Conservation (phyloP, 1,139 yeast species). For the Scheffersomyces quercinus region DNA sequence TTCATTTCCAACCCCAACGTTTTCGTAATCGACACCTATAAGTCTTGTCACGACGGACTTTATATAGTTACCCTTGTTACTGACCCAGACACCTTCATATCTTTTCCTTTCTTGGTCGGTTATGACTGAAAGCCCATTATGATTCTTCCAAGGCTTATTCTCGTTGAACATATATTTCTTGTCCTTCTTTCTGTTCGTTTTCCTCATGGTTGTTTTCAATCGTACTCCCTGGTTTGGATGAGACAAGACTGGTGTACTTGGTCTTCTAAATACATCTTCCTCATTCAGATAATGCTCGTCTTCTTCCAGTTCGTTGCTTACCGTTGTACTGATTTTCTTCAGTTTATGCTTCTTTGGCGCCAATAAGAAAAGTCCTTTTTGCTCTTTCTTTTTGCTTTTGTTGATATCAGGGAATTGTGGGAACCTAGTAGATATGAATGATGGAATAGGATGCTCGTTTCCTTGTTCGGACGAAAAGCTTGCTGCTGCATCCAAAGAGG, state of each 20-base stretch:
- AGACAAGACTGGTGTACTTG: constrained; percentile 8
- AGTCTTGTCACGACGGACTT: constrained; percentile 38
- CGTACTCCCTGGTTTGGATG: constrained; percentile 33
- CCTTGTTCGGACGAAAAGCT: too few relatives aligned
- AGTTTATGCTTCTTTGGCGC: constrained; percentile 9
- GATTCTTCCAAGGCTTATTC: constrained; percentile 95
- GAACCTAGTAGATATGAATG: constrained; percentile 4
- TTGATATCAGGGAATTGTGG: constrained; percentile 16
- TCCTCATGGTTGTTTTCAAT: constrained; percentile 69
- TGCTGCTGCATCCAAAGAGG: too few relatives aligned
- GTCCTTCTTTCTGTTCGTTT: constrained; percentile 44
- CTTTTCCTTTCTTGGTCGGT: constrained; percentile 78
- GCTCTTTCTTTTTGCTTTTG: constrained; percentile 5
- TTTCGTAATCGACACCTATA: constrained; percentile 34
- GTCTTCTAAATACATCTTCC: constrained; percentile 2
- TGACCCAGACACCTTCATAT: constrained; percentile 92
- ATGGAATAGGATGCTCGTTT: too few relatives aligned
- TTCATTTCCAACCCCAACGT: constrained; percentile 7
- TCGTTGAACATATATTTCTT: constrained; percentile 66
- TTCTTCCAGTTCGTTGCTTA: constrained; percentile 16
- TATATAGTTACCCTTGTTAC: constrained; percentile 71
- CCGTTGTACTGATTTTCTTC: constrained; percentile 16
- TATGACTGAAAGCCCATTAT: constrained; percentile 58
- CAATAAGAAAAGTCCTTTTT: constrained; percentile 5
- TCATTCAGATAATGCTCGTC: constrained; percentile 12